Conservation (phyloP, 169 alveolate genomes). For the Perkinsus olseni region DNA sequence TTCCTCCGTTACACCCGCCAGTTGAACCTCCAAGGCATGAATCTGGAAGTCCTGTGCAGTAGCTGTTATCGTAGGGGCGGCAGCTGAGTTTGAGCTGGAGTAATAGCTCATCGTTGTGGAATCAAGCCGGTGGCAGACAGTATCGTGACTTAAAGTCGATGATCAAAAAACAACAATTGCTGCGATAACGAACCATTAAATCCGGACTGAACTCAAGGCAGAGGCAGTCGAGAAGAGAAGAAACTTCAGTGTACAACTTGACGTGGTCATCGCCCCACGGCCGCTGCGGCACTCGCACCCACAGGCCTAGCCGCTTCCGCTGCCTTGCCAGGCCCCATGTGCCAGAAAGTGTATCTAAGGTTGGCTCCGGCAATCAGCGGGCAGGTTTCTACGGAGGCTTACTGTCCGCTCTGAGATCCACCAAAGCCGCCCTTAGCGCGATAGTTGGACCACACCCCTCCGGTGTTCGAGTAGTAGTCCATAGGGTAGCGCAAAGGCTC, state of each 20-base stretch:
- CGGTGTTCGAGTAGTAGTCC: constrained; percentile 74
- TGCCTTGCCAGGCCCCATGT: not conserved
- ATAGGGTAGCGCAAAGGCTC: constrained; percentile 54
- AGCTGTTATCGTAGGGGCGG: not conserved
- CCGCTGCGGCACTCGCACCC: not conserved
- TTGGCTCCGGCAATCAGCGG: no score
- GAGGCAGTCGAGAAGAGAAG: no score
- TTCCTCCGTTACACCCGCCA: not conserved
- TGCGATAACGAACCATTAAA: no score
- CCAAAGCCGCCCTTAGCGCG: constrained; percentile 34
- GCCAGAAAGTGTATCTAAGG: not conserved
- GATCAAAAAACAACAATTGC: not conserved
- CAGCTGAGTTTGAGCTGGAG: not conserved
- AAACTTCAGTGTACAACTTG: no score
- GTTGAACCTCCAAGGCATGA: not conserved
- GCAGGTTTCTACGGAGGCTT: no score
- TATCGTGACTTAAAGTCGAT: not conserved
- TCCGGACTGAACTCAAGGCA: no score
- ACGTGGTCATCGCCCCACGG: not conserved
- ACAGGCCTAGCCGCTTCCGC: not conserved
- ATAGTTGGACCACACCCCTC: constrained; percentile 80
- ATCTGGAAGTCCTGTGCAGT: not conserved
- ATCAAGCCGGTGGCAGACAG: not conserved
- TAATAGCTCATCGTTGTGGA: not conserved
- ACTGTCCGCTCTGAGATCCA: not conserved